A percentile compares a stretch with the other conserved stretches of the same genome.
These are phyloP conservation scores for Suillus cothurnatus DNA, from an alignment of 768 basidiomycete species.

Conservation along the genomic window DNA sequence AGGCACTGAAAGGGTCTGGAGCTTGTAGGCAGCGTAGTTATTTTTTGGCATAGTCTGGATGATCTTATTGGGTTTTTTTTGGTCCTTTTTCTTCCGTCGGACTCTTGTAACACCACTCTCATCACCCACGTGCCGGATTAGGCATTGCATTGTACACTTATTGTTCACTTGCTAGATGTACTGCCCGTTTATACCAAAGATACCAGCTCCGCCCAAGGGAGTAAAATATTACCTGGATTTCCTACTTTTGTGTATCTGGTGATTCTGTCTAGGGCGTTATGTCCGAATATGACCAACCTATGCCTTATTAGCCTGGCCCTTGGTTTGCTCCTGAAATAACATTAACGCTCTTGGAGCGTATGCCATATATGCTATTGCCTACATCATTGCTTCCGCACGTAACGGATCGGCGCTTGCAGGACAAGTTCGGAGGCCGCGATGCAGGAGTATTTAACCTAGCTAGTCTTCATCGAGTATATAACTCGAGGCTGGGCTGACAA, in stretches of 20 bases:
- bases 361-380: neutral
- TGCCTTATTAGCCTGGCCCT: neutral
- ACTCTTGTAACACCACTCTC: neutral
- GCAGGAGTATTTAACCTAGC: neutral
- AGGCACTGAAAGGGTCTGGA: slow-evolving; percentile 25
- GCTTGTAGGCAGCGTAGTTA: slow-evolving; percentile 15
- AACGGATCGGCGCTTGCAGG: neutral
- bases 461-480: neutral
- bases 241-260: neutral
- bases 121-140: neutral
- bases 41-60: neutral
- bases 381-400: neutral
- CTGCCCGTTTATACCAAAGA: neutral
- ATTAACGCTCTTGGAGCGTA: neutral
- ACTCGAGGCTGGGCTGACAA: neutral
- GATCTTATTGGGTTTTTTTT: neutral
- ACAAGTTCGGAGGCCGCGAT: neutral
- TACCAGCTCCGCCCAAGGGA: slow-evolving; percentile 1
- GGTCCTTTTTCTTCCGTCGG: neutral
- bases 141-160: slow-evolving; percentile 4
- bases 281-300: neutral
- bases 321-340: neutral
- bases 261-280: neutral
- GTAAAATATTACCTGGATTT: neutral
- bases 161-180: slow-evolving; percentile 3